Conservation (phyloP, 2,329 filamentous ascomycete species). For the Piedraia hortae region DNA sequence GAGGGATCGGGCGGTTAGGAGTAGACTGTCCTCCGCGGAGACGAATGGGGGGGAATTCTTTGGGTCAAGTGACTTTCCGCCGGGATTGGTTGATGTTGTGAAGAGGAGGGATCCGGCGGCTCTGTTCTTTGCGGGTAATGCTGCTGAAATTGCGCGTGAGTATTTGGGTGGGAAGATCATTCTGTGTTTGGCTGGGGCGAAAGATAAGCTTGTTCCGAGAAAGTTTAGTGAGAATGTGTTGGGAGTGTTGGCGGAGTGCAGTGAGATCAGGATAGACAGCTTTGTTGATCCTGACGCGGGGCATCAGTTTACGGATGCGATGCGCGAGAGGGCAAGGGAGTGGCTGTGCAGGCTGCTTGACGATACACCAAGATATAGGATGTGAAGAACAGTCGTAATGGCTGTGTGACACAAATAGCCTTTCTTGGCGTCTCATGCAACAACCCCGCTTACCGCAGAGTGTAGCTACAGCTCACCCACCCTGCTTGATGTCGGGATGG, state of each 20-base stretch:
- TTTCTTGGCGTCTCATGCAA: too few species aligned
- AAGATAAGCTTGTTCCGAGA: slow-evolving; percentile 48
- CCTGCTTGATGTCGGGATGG: too few species aligned
- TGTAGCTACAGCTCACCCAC: too few species aligned
- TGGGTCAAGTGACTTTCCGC: slow-evolving; percentile 52
- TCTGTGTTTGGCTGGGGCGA: slow-evolving; percentile 34
- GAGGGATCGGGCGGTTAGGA: slow-evolving; percentile 46
- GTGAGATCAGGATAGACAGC: slow-evolving; percentile 35
- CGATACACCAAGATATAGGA: too few species aligned
- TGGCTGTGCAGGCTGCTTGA: slow-evolving; percentile 29
- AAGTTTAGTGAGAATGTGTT: slow-evolving; percentile 26
- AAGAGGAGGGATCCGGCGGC: slow-evolving; percentile 46
- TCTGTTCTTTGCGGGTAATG: slow-evolving; percentile 29
- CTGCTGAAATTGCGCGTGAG: slow-evolving; percentile 8
- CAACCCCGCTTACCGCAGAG: too few species aligned
- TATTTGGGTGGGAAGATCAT: slow-evolving; percentile 30
- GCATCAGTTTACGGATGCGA: slow-evolving; percentile 38
- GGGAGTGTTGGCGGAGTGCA: too few species aligned
- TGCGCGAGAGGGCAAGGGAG: slow-evolving; percentile 36
- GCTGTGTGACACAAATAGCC: too few species aligned
- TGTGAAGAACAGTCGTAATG: too few species aligned
- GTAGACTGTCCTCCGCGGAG: slow-evolving; percentile 32
- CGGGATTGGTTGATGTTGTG: slow-evolving; percentile 34
- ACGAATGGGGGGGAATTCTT: slow-evolving; percentile 36
- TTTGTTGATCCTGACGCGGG: slow-evolving; percentile 39